Base-by-base conservation (phyloP, 2,329 filamentous ascomycete species). In the Aureobasidium vineae region DNA sequence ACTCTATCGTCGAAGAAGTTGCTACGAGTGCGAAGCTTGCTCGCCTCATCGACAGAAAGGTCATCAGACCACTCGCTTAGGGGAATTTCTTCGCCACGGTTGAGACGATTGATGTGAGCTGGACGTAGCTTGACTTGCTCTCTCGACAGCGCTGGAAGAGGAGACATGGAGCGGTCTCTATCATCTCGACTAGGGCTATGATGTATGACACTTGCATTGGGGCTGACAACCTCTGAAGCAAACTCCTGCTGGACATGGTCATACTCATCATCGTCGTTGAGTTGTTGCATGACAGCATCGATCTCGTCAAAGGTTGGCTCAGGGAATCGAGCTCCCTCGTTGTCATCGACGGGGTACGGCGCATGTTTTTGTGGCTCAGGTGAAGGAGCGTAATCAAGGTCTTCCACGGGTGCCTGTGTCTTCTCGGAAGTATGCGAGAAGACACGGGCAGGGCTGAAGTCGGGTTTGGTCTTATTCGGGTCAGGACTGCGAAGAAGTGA, bases 1-100 rank as follows among this genome's bases (percentile, higher is more conserved):
- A 99, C 91, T 73, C 91, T 92, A 54, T 87, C 89, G 73, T 98
- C 92, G 73, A 98, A 97, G 83, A 97, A 98, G 54, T 87, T 85
- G 69, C 90, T 91, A 56, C 92, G 87, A 63, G 88, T 87, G 70
- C 90, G 87, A 66, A 98, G 82, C 77, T 96, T 97, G 60, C 87
- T 86, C 2, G 38, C 61, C 36, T 66, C 64, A 26, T 66, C 64
- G 5, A 60, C 43, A 67, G 96, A 91, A 73, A 97, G 63, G 45
- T 68, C 68, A 74, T 90, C 90, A 73, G 96, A 92, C 95, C 95
- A 99, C 76, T 98, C 94, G 75, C 93, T 97, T 68, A 88, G 85
- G 28, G 89, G 87, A 19, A 88, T 81, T 68, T 86, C 87, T 33
- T 85, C 84, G 40, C 83, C 83, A 68, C 83, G 84, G 71, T 88